A percentile compares a stretch with the other conserved stretches of the same genome.
These are phyloP conservation scores for Arthrobotrys iridis DNA, from an alignment of 2,329 filamentous ascomycete genomes.

Conservation along the genomic window DNA sequence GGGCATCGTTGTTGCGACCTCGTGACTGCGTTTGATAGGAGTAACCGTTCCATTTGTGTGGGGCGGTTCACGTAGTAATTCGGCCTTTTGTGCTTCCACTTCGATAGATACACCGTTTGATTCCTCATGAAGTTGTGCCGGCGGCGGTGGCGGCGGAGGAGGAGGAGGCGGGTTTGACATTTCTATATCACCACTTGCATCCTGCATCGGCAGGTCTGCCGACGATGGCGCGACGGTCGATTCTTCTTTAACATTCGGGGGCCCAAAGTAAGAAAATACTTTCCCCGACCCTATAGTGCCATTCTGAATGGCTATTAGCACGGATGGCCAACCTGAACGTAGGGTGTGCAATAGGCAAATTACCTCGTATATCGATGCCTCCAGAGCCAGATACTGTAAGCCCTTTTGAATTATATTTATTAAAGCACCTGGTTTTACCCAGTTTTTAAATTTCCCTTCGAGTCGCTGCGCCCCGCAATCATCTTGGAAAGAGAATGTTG, in stretches of 20 bases:
- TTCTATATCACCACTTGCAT: conserved; percentile 43
- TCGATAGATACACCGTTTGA: conserved; percentile 41
- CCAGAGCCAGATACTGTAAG: conserved; percentile 40
- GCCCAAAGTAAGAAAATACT: conserved; percentile 46
- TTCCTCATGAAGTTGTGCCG: conserved; percentile 12
- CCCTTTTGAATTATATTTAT: conserved; percentile 52
- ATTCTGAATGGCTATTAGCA: conserved; percentile 29
- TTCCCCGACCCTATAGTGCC: conserved; percentile 38
- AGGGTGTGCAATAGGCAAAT: not conserved
- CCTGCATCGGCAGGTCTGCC: conserved; percentile 25
- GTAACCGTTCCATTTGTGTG: conserved; percentile 49
- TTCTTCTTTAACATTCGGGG: conserved; percentile 25
- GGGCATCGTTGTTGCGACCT: conserved; percentile 18
- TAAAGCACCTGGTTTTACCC: conserved; percentile 46
- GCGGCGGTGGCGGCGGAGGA: too few relatives aligned
- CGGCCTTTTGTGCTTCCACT: conserved; percentile 40
- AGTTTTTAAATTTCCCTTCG: conserved; percentile 49
- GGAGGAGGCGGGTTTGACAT: conserved; percentile 26
- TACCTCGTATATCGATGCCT: conserved; percentile 48
- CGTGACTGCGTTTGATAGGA: conserved; percentile 44
- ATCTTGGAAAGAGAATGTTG: conserved; percentile 53
- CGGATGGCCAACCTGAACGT: not conserved
- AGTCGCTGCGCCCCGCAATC: conserved; percentile 46
- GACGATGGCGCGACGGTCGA: conserved; percentile 3
- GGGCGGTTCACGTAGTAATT: conserved; percentile 39